A percentile compares a stretch with the other conserved stretches of the same genome.
Conservation (phyloP, 208 protist species). For the Wallacemonas sp. region DNA sequence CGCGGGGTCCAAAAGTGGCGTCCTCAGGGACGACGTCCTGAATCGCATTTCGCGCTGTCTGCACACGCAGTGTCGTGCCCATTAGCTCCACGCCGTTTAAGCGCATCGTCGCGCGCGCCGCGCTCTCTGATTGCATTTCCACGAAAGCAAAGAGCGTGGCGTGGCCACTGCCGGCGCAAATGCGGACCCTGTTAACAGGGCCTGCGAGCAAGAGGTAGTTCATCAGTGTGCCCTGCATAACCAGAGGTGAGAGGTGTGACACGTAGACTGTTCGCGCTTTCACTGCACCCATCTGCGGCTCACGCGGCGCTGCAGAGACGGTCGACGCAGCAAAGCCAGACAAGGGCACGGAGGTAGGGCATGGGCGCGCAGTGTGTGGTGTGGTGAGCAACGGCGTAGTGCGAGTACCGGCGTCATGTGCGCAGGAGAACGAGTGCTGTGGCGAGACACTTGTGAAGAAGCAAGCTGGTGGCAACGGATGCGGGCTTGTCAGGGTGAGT, state of each 20-base stretch:
- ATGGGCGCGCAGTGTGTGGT: too few relatives aligned
- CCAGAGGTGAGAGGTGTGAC: conserved; percentile 60
- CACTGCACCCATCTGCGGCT: conserved; percentile 7
- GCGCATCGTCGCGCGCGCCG: conserved; percentile 36
- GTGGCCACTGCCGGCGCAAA: conserved; percentile 68
- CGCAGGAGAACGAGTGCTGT: too few relatives aligned
- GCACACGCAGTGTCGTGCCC: conserved; percentile 62
- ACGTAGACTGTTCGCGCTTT: conserved; percentile 77
- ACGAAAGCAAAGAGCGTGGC: conserved; percentile 84
- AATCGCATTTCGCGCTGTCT: conserved; percentile 74
- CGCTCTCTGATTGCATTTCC: conserved; percentile 75
- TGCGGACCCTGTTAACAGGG: conserved; percentile 74
- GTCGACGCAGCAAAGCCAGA: too few relatives aligned
- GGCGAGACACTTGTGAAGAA: too few relatives aligned
- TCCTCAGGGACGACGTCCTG: conserved; percentile 75
- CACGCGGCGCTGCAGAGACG: not conserved
- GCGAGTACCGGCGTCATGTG: too few relatives aligned
- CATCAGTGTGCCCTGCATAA: conserved; percentile 63
- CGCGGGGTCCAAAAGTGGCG: conserved; percentile 40
- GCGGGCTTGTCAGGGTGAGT: conserved; percentile 34
- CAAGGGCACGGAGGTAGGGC: too few relatives aligned
- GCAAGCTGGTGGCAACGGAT: too few relatives aligned
- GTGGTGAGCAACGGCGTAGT: too few relatives aligned
- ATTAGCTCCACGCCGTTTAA: conserved; percentile 64
- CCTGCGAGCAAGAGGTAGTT: conserved; percentile 57